Evolutionary conservation across 2,329 filamentous ascomycete genomes (phyloP), one percentile per base, ranked within the genome.

Genomic region (Amphichorda felina): DNA sequence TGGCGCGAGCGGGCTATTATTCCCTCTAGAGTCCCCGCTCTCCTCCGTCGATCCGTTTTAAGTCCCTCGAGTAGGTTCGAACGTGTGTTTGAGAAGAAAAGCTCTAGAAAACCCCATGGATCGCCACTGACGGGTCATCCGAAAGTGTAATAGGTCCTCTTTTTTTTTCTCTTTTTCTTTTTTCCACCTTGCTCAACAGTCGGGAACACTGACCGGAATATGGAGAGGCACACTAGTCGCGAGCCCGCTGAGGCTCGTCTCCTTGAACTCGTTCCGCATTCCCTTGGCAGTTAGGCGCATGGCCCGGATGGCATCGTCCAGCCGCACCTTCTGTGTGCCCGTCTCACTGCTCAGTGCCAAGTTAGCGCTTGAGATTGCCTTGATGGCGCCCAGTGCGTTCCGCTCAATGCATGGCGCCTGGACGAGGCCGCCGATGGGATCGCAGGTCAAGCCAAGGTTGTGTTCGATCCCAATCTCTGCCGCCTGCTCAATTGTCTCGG

Each of bases 221-320:
- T 68, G 54, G 16, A 68, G 47, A 8, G 64, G 61, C 38, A 68
- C 65, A 39, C 64, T 68, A 3, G 63, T 68, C n/a, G 64, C 64
- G 39, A 68, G 41, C 3, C 64, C 64, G 33, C 64, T 68, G 18
- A 69, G 45, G 40, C 64, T 68, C 4, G 65, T 69, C 50, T 69
- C 65, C 53, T 69, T 69, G 47, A 69, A 69, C 49, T 69, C 65
- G 25, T 68, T 68, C 22, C 65, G 52, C 65, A 69, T 69, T 1
- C 65, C 65, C 48, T 64, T 57, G 4, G 65, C 65, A 0, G 65
- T 69, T 11, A 69, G 41, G 0, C 65, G 53, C 65, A 69, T 69
- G 6, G 65, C 65, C 5, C 60, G 57, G 35, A 69, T 68, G 5
- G 65, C 65, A 37, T 68, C 64, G 37, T 69, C 65, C 4, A 69